phyloP scores from a whole-genome alignment of 192 early-diverging fungal species.

The Coemansia sp. region DNA sequence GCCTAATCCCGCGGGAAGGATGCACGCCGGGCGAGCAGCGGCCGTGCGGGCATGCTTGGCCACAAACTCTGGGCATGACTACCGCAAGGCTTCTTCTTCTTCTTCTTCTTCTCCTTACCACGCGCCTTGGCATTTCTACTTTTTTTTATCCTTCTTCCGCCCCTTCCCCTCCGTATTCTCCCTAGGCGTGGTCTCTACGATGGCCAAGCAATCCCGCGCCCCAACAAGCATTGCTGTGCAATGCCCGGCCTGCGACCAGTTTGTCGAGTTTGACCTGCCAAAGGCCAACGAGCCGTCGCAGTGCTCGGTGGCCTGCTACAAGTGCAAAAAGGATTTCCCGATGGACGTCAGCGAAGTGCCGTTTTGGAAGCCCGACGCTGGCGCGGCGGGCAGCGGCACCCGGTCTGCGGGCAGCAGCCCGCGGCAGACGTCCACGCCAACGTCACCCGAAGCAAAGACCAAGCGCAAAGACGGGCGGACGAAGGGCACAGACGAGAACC shows the following conservation, averaged over 20 bases:
- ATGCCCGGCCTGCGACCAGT: slow-evolving; percentile 41
- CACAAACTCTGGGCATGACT: too few relatives aligned
- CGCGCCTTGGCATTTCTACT: too few relatives aligned
- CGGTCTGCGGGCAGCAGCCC: too few relatives aligned
- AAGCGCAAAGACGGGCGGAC: slow-evolving; percentile 32
- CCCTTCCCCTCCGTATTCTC: not conserved
- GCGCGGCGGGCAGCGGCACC: not conserved
- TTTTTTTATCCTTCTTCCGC: slow-evolving; percentile 4
- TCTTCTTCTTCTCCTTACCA: too few relatives aligned
- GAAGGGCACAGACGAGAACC: slow-evolving; percentile 63
- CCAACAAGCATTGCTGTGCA: slow-evolving; percentile 46
- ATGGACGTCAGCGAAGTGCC: slow-evolving; percentile 49
- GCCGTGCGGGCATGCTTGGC: too few relatives aligned
- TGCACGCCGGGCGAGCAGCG: too few relatives aligned
- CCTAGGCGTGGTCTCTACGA: slow-evolving; percentile 1
- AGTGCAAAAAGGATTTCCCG: slow-evolving; percentile 39
- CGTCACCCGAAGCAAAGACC: slow-evolving; percentile 8
- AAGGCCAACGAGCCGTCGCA: slow-evolving; percentile 22
- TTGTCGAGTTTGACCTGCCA: slow-evolving; percentile 49
- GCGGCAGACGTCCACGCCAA: slow-evolving; percentile 1
- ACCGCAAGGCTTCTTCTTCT: too few relatives aligned
- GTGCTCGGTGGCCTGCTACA: slow-evolving; percentile 34
- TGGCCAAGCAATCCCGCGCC: slow-evolving; percentile 41
- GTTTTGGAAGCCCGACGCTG: slow-evolving; percentile 31
- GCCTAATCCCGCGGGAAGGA: too few relatives aligned